Base-by-base conservation (phyloP, 2,329 filamentous ascomycete genomes). In the Kalmusia sp. region DNA sequence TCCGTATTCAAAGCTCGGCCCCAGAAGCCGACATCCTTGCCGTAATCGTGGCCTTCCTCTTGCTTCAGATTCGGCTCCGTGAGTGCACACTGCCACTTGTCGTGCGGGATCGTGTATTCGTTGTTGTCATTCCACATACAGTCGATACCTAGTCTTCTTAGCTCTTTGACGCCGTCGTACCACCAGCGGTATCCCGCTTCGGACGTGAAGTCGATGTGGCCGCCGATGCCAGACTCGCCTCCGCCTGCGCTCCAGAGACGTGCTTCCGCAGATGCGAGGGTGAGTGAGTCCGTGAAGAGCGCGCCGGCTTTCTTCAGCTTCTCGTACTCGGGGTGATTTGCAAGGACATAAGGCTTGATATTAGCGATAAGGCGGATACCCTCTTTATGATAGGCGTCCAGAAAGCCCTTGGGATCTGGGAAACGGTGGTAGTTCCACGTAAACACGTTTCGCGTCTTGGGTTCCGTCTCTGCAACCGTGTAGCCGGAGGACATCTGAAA, bases 41-140 rank as follows among this genome's bases (percentile, higher is more conserved):
- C 73, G 25, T 60, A 64, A 1, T 63, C 53, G 14, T 70, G 72
- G 0, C 72, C 66, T 0, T 76, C 74, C 2, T 71, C 65, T 48
- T 66, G 57, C 1, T 41, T 49, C 1, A 72, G 49, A 12, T 63
- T 57, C 4, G 58, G 47, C 31, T 77, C 74, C 34, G 85, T 79
- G 0, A 90, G 76, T 0, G 84, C 82, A 46, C 86, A 82, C 51
- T 84, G 74, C 88, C 88, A 91, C 21, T 82, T 77, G 54, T 91
- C 88, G 55, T 84, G 79, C 0, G 85, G 81, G 2, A 89, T 79
- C 0, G 84, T 86, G 68, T 90, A 91, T 69, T 91, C 88, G 60
- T 91, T 91, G 72, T 91, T 91, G 68, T 91, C 88, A 59, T 91
- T 91, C 88, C 89, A 91, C 75, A 91, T 90, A 41, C 82, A 87